These are phyloP conservation scores for Psilocybe azurescens DNA, from an alignment of 768 basidiomycete genomes.

Conservation along the genomic window DNA sequence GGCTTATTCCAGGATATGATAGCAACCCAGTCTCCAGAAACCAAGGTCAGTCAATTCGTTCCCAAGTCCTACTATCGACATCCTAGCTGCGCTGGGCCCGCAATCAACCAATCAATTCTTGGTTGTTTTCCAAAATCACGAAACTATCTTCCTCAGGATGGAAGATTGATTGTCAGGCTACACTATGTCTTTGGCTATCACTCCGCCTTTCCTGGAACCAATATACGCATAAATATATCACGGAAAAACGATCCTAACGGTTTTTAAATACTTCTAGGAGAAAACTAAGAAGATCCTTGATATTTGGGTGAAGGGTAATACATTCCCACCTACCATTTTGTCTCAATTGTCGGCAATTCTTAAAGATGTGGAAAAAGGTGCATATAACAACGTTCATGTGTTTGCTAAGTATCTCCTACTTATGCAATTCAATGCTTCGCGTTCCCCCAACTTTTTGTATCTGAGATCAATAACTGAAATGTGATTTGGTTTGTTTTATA, in stretches of 20 bases:
- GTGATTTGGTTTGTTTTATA: constrained; percentile 58
- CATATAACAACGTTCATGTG: constrained; percentile 71
- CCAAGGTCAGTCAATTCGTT: constrained; percentile 74
- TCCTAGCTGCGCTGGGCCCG: neutral
- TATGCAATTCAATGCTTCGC: constrained; percentile 67
- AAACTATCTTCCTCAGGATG: too few relatives aligned
- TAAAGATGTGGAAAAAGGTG: constrained; percentile 83
- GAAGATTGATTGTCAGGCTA: too few relatives aligned
- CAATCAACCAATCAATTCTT: neutral
- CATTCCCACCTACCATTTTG: constrained; percentile 82
- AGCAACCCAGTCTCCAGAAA: constrained; percentile 64
- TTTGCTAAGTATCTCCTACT: constrained; percentile 82
- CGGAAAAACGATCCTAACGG: constrained; percentile 40
- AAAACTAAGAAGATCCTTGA: constrained; percentile 97
- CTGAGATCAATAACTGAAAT: constrained; percentile 75
- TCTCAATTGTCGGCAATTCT: constrained; percentile 73
- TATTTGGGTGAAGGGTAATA: constrained; percentile 93
- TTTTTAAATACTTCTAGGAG: constrained; percentile 68
- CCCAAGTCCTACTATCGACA: neutral
- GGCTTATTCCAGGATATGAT: constrained; percentile 89
- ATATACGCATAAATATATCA: too few relatives aligned
- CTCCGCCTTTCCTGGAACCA: too few relatives aligned
- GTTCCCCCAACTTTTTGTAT: constrained; percentile 43
- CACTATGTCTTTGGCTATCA: too few relatives aligned
- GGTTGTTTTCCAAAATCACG: neutral